Base-by-base conservation (phyloP, 2,329 filamentous ascomycete species). In the Cercospora zeae-maydis region DNA sequence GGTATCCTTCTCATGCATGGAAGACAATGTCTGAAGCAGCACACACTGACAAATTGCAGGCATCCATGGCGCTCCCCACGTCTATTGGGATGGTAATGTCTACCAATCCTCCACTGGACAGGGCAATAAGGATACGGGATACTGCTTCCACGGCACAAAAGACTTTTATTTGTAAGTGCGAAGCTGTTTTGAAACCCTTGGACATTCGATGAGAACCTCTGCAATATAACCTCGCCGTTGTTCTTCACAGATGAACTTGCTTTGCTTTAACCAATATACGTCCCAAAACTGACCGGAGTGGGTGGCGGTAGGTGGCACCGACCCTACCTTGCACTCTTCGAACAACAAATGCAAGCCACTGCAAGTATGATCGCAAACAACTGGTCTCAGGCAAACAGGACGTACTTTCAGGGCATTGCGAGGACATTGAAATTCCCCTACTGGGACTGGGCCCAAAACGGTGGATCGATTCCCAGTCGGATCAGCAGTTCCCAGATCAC, bases 401-500 rank as follows among this genome's bases (percentile, higher is more conserved):
- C 52, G 7, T 59, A 58, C 4, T 74, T 66, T 60, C 63, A 70
- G 24, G 57, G 47, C 16, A 61, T 57, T 59, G 68, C 69, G 6
- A 45, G 63, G 10, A 69, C 63, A 13, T 65, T 75, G 52, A 63
- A 70, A 30, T 64, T 67, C 16, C 71, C 71, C 4, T 72, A 69
- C 66, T 72, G 70, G 70, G 71, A 72, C 58, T 72, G 70, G 71
- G 69, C 69, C 31, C 64, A 64, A 13, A 63, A 54, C 16, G 66
- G 69, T 13, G 55, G 63, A 16, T 56, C 59, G 13, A 58, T 75
- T 7, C 73, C 74, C 1, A 39, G 52, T 7, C 56, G 70, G 31
- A 58, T 75, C 27, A 69, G 39, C 52, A 58, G 64, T 36, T 65
- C 60, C 19, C 45, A 63, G 19, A 63, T 75, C 54, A 69, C 62